Conservation (phyloP, 257 asterid species). For the Phtheirospermum japonicum region DNA sequence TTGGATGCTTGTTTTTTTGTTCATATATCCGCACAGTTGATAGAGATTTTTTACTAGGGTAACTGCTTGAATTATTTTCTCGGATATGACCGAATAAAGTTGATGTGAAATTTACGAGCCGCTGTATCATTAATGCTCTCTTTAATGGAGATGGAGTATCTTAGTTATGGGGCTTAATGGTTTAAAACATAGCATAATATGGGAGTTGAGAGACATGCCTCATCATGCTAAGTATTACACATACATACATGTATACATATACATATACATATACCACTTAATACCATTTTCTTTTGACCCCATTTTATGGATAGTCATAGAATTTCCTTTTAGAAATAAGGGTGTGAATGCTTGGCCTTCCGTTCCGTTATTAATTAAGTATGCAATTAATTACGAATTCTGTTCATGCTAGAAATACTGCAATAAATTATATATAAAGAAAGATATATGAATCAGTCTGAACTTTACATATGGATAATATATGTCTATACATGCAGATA, state of each 20-base stretch:
- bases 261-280: too few relatives aligned
- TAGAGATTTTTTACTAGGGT: slow-evolving; percentile 16
- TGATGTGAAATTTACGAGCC: neutral
- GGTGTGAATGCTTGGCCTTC: neutral
- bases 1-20: neutral
- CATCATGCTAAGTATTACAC: neutral
- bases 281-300: neutral
- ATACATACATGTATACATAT: too few relatives aligned
- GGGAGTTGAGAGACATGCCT: slow-evolving; percentile 16
- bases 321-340: slow-evolving; percentile 6
- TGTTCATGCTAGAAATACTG: too few relatives aligned
- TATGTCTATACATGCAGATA: too few relatives aligned
- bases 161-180: too few relatives aligned
- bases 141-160: slow-evolving; percentile 7
- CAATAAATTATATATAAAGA: too few relatives aligned
- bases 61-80: slow-evolving; percentile 19
- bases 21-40: slow-evolving; percentile 7
- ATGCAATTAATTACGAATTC: too few relatives aligned
- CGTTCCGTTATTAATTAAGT: too few relatives aligned
- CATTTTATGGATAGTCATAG: neutral
- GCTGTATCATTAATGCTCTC: neutral
- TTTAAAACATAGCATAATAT: slow-evolving; percentile 8
- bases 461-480: too few relatives aligned
- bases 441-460: too few relatives aligned
- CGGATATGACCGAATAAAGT: slow-evolving; percentile 7